Conservation (phyloP, 495 filamentous ascomycete genomes). For the Neurospora sp. region DNA sequence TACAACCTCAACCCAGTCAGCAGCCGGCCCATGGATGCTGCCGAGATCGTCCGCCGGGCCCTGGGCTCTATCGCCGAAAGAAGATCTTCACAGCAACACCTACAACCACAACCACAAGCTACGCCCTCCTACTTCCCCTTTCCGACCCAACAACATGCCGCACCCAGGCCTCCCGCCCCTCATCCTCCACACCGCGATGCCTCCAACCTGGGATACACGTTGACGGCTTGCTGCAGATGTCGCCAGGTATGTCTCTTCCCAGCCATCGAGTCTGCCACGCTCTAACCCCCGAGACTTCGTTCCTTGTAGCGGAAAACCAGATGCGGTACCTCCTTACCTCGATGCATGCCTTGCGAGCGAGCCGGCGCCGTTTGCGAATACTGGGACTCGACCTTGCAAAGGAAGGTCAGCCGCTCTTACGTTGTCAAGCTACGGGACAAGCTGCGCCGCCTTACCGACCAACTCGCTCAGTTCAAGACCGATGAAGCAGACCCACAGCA, state of each 20-base stretch:
- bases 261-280: background rate
- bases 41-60: slow-evolving; percentile 39
- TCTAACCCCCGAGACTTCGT: background rate
- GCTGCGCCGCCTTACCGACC: slow-evolving; percentile 65
- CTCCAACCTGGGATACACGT: slow-evolving; percentile 63
- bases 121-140: slow-evolving; percentile 1
- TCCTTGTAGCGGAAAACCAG: slow-evolving; percentile 70
- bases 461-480: slow-evolving; percentile 52
- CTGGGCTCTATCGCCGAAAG: slow-evolving; percentile 27
- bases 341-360: slow-evolving; percentile 86
- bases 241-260: slow-evolving; percentile 50
- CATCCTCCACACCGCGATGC: slow-evolving; percentile 23
- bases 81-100: background rate
- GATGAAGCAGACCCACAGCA: slow-evolving; percentile 52
- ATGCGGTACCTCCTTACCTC: slow-evolving; percentile 84
- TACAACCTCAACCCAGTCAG: background rate
- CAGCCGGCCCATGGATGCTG: slow-evolving; percentile 35
- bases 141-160: slow-evolving; percentile 23
- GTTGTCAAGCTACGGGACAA: slow-evolving; percentile 79
- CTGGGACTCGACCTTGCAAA: slow-evolving; percentile 72
- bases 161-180: slow-evolving; percentile 18
- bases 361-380: slow-evolving; percentile 86
- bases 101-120: background rate
- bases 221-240: slow-evolving; percentile 81
- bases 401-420: slow-evolving; percentile 71